Conservation (phyloP, 108 stramenopile species). For the Craspedostauros australis region DNA sequence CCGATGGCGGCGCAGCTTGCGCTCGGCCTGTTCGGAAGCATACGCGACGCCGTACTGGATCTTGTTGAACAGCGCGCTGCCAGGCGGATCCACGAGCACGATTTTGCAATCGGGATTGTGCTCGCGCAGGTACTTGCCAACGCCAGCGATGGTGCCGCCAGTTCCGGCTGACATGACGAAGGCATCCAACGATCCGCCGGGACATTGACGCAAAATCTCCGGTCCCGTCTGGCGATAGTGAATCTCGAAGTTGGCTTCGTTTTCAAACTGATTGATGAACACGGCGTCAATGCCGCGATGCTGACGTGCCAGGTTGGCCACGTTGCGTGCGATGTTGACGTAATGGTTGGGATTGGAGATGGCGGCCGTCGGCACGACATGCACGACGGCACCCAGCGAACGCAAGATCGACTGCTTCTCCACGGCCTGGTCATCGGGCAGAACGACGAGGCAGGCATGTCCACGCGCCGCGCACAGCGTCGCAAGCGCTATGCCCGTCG, state of each 20-base stretch:
- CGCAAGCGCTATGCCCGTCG: constrained; percentile 93
- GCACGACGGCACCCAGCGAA: constrained; percentile 75
- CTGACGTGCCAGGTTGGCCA: constrained; percentile 29
- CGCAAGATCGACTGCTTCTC: constrained; percentile 75
- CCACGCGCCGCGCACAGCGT: constrained; percentile 75
- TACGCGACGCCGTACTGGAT: constrained; percentile 91
- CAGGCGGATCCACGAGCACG: constrained; percentile 90
- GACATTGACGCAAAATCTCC: constrained; percentile 79
- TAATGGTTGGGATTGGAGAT: constrained; percentile 95
- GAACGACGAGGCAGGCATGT: constrained; percentile 80
- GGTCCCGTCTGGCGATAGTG: constrained; percentile 86
- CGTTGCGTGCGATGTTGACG: constrained; percentile 77
- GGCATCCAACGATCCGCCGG: constrained; percentile 61
- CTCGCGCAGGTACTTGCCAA: constrained; percentile 73
- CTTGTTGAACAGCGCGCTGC: constrained; percentile 81
- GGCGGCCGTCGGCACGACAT: constrained; percentile 76
- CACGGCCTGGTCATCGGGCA: constrained; percentile 93
- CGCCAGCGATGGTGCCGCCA: constrained; percentile 92
- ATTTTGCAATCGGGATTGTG: constrained; percentile 32
- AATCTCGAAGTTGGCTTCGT: constrained; percentile 74
- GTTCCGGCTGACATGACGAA: constrained; percentile 97
- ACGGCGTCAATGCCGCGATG: constrained; percentile 47
- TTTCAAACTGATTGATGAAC: constrained; percentile 97
- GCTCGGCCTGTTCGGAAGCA: constrained; percentile 79
- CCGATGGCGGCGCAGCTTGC: constrained; percentile 73